These are phyloP conservation scores for Litsea cubeba DNA, from an alignment of 164 flowering plant species.

Conservation along the genomic window DNA sequence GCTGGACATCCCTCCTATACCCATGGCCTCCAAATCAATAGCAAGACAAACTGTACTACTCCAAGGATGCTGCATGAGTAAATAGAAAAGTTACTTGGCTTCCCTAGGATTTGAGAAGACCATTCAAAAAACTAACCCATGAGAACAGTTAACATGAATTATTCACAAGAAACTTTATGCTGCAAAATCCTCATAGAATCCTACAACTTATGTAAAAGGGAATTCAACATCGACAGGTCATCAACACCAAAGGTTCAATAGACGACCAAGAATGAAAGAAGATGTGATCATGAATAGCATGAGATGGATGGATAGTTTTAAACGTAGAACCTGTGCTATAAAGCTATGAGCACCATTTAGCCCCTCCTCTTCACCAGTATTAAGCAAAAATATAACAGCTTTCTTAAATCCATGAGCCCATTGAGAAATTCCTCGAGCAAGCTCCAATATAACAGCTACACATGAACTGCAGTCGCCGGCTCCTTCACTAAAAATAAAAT, in stretches of 20 bases:
- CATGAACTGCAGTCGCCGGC: slow-evolving; percentile 99
- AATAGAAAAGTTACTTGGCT: slow-evolving; percentile 5
- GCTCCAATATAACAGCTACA: slow-evolving; percentile 92
- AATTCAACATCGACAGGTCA: neutral
- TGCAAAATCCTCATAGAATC: slow-evolving; percentile 1
- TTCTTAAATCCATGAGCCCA: slow-evolving; percentile 94
- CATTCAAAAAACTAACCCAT: neutral
- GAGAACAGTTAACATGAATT: neutral
- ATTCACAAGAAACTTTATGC: neutral
- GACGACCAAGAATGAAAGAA: neutral
- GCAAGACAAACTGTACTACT: slow-evolving; percentile 67
- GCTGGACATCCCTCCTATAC: slow-evolving; percentile 84
- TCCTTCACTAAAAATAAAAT: slow-evolving; percentile 60
- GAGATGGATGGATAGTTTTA: neutral
- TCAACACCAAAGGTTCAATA: neutral
- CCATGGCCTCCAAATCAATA: slow-evolving; percentile 97
- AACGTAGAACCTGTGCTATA: slow-evolving; percentile 71
- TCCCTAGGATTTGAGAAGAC: neutral
- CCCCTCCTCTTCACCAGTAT: slow-evolving; percentile 98
- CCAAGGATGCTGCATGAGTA: slow-evolving; percentile 84
- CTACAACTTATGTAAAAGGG: neutral
- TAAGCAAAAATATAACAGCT: slow-evolving; percentile 77
- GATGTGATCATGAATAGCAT: neutral
- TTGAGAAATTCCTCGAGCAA: slow-evolving; percentile 88
- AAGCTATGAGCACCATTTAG: slow-evolving; percentile 98